Base-by-base conservation (phyloP, 2,329 filamentous ascomycete species). In the Chrysosporium queenslandicum region DNA sequence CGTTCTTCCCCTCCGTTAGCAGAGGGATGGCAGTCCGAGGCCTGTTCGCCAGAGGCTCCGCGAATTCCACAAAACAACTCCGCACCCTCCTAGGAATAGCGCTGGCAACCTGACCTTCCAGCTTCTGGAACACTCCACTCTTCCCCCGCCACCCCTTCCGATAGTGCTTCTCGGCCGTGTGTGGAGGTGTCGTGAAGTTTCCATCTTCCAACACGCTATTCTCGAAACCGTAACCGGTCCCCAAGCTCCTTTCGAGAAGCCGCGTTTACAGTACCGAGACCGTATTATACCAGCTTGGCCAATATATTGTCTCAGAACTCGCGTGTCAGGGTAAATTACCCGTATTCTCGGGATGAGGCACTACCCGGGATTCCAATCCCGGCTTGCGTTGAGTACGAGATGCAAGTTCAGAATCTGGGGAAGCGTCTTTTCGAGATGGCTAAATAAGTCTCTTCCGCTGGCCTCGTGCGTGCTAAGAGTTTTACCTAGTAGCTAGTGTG, bases 191-290 rank as follows among this genome's bases (percentile, higher is more conserved):
- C 29, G 14, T 4, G 18, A 27, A 21, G 18, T n/a, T n/a, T n/a
- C n/a, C n/a, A n/a, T n/a, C n/a, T n/a, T n/a, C n/a, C n/a, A n/a
- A n/a, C n/a, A n/a, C 43, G 43, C 43, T 36, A 46, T 46, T 46
- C 43, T 46, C 43, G 30, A 46, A 46, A 46, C n/a, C 29, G 43
- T 34, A 46, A 46, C 16, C n/a, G 30, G 29, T 23, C 18, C n/a
- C 16, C 16, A 23, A 36, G 43, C 43, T 46, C 16, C 18, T 34
- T 46, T 46, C 43, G 43, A 34, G 43, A 46, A 7, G 16, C 32
- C 4, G 7, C 3, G 11, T 9, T 27, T 25, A 25, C 40, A 29
- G 8, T n/a, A 27, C 20, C 9, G 23, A 29, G 29, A 43, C 40
- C 11, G 21, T 16, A 27, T 9, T 3, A 7, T 8, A n/a, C 3